These are phyloP conservation scores for Umbelopsis sp. DNA, from an alignment of 192 early-diverging fungal genomes.

Conservation along the genomic window DNA sequence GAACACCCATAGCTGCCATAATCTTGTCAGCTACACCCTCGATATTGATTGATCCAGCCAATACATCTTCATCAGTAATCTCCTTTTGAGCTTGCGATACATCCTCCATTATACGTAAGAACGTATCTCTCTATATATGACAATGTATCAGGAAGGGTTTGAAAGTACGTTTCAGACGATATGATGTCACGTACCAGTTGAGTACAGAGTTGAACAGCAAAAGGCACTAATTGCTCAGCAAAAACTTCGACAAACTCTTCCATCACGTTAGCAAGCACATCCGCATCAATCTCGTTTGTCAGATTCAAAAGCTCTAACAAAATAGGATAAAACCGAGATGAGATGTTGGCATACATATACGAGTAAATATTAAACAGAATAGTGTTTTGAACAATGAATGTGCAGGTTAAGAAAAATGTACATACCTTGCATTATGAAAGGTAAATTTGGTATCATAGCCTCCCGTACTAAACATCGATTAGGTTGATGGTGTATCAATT, in stretches of 20 bases:
- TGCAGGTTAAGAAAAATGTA: background rate
- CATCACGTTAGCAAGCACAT: constrained; percentile 82
- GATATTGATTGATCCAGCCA: constrained; percentile 47
- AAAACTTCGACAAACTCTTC: constrained; percentile 92
- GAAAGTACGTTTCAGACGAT: background rate
- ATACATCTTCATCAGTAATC: constrained; percentile 37
- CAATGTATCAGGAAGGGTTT: background rate
- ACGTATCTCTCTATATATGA: constrained; percentile 67
- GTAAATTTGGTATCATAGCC: constrained; percentile 75
- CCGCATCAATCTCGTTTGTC: constrained; percentile 92
- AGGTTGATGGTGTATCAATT: background rate
- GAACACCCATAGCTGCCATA: constrained; percentile 84
- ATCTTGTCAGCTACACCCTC: constrained; percentile 81
- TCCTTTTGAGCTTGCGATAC: constrained; percentile 49
- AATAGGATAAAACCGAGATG: no score
- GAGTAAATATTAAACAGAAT: no score
- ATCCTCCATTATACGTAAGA: constrained; percentile 80
- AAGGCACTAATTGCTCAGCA: constrained; percentile 87
- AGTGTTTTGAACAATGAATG: no score
- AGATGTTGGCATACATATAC: no score
- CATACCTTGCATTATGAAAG: constrained; percentile 76
- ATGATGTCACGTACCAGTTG: constrained; percentile 59
- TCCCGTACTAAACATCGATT: constrained; percentile 46
- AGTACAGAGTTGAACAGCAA: constrained; percentile 84
- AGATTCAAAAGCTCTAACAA: constrained; percentile 64